phyloP scores from a whole-genome alignment of 176 grass and related monocot genomes.

The Bolboschoenus planiculmis region DNA sequence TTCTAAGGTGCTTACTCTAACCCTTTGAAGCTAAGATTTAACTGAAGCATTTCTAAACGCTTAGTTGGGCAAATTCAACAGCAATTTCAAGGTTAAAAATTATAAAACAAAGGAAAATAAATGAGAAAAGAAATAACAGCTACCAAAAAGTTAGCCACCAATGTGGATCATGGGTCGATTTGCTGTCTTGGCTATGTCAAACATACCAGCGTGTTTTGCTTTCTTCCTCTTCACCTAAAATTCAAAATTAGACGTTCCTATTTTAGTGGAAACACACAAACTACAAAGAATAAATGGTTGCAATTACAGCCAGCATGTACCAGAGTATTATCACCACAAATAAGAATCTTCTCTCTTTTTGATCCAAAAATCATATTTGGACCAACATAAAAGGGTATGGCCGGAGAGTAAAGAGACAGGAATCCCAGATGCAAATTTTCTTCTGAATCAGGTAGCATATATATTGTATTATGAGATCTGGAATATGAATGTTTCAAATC shows the following conservation, averaged over 20 bases:
- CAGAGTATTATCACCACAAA: background rate
- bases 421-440: background rate
- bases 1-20: background rate
- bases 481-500: background rate
- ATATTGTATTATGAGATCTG: background rate
- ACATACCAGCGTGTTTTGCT: constrained; percentile 83
- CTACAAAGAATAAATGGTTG: background rate
- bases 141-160: constrained; percentile 50
- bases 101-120: background rate
- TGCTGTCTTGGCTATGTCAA: constrained; percentile 72
- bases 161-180: constrained; percentile 97
- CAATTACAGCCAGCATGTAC: background rate
- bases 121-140: background rate
- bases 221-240: constrained; percentile 92
- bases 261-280: constrained; percentile 4
- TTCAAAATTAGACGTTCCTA: background rate
- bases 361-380: background rate
- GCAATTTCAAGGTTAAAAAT: background rate
- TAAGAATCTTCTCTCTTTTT: background rate
- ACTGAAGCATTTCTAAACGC: background rate
- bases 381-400: background rate
- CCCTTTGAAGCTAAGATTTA: background rate
- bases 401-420: background rate
- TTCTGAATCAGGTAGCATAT: background rate
- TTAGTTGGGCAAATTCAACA: background rate